phyloP scores from a whole-genome alignment of 306 rosid genomes.

The Gastrolobium villosum region DNA sequence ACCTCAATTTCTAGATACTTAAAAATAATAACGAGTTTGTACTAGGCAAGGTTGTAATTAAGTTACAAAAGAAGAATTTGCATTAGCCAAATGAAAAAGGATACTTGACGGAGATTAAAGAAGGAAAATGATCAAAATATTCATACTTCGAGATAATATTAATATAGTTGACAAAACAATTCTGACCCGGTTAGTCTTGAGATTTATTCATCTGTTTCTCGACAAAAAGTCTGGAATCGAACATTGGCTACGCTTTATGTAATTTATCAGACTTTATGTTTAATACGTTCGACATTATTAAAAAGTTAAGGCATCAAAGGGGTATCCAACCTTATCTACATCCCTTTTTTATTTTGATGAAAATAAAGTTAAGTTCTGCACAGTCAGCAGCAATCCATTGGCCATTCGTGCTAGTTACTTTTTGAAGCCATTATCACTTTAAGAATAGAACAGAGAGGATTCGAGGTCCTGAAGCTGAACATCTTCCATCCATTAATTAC shows the following conservation, averaged over 20 bases:
- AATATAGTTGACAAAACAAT: too few species aligned
- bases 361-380: background rate
- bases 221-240: background rate
- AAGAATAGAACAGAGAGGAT: too few species aligned
- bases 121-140: background rate
- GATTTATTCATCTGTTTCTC: background rate
- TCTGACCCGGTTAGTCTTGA: background rate
- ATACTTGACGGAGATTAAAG: too few species aligned
- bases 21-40: background rate
- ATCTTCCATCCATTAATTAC: too few species aligned
- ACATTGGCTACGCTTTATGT: background rate
- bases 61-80: background rate
- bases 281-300: too few species aligned
- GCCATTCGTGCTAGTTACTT: background rate
- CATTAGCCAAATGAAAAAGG: background rate
- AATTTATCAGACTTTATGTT: background rate
- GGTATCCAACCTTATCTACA: too few species aligned
- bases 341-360: too few species aligned
- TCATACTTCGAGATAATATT: background rate
- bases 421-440: background rate
- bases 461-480: too few species aligned
- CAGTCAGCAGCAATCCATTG: background rate
- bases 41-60: background rate
- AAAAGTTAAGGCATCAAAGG: too few species aligned
- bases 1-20: background rate